phyloP scores from a whole-genome alignment of 805 yeast genomes.

The Schwanniomyces sp. region DNA sequence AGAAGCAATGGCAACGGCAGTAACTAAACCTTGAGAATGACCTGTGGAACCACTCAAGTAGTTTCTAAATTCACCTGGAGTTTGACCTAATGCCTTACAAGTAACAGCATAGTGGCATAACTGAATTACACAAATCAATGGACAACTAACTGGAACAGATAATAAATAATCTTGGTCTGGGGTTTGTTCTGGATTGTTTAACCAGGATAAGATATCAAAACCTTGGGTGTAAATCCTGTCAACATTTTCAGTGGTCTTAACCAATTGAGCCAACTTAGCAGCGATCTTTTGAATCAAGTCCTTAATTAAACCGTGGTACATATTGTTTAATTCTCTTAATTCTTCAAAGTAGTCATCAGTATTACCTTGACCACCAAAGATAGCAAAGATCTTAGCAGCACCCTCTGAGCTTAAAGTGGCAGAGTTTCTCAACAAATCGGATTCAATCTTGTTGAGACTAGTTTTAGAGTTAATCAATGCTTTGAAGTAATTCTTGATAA shows the following conservation, averaged over 20 bases:
- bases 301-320: slow-evolving; percentile 69
- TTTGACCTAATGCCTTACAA: slow-evolving; percentile 76
- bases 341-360: slow-evolving; percentile 97
- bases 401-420: slow-evolving; percentile 35
- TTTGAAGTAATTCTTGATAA: slow-evolving; percentile 75
- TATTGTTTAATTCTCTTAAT: slow-evolving; percentile 77
- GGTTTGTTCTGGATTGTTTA: slow-evolving; percentile 76
- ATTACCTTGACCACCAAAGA: slow-evolving; percentile 99
- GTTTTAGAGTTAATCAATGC: slow-evolving; percentile 31
- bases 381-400: slow-evolving; percentile 66
- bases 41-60: slow-evolving; percentile 77
- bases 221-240: slow-evolving; percentile 93
- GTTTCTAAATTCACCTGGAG: slow-evolving; percentile 84
- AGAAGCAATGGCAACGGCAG: slow-evolving; percentile 87
- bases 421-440: slow-evolving; percentile 64
- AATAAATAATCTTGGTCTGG: slow-evolving; percentile 88
- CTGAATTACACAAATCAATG: slow-evolving; percentile 95
- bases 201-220: slow-evolving; percentile 85
- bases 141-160: slow-evolving; percentile 92
- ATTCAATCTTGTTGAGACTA: slow-evolving; percentile 20
- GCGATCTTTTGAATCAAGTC: slow-evolving; percentile 75
- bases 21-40: slow-evolving; percentile 88
- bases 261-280: slow-evolving; percentile 62
- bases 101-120: slow-evolving; percentile 90
- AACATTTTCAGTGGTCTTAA: slow-evolving; percentile 71